Conservation (phyloP, 2,329 filamentous ascomycete genomes). For the Decorospora gaudefroyi region DNA sequence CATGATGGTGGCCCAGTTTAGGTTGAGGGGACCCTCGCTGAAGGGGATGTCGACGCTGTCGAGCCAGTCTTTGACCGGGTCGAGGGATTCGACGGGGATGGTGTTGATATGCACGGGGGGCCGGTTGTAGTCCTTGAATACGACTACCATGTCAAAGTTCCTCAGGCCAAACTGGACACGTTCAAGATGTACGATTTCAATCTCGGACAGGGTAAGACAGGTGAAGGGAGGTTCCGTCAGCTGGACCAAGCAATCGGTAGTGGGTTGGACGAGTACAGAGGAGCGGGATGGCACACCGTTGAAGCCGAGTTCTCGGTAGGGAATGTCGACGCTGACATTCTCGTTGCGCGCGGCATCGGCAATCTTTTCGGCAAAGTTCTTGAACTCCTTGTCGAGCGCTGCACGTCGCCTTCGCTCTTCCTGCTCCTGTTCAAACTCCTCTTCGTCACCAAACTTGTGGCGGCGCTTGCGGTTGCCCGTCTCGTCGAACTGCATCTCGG, state of each 20-base stretch:
- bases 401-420: slow-evolving; percentile 89
- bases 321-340: slow-evolving; percentile 91
- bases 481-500: slow-evolving; percentile 98
- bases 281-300: slow-evolving; percentile 94
- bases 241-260: slow-evolving; percentile 95
- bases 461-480: slow-evolving; percentile 97
- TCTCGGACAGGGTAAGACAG: slow-evolving; percentile 91
- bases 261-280: slow-evolving; percentile 93
- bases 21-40: slow-evolving; percentile 90
- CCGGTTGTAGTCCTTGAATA: slow-evolving; percentile 97
- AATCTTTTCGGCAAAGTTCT: slow-evolving; percentile 95
- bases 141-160: slow-evolving; percentile 98
- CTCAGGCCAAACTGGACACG: slow-evolving; percentile 95
- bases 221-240: slow-evolving; percentile 96
- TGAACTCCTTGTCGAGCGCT: slow-evolving; percentile 95
- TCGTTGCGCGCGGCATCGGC: slow-evolving; percentile 92
- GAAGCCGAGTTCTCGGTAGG: slow-evolving; percentile 94
- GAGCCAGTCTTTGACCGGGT: slow-evolving; percentile 96
- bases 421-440: slow-evolving; percentile 98
- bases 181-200: slow-evolving; percentile 94
- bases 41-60: slow-evolving; percentile 94
- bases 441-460: slow-evolving; percentile 96
- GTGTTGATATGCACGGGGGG: slow-evolving; percentile 94
- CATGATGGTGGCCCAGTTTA: slow-evolving; percentile 99
- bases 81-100: slow-evolving; percentile 91